Base-by-base conservation (phyloP, 208 protist species). In the Angomonas ambiguus region DNA sequence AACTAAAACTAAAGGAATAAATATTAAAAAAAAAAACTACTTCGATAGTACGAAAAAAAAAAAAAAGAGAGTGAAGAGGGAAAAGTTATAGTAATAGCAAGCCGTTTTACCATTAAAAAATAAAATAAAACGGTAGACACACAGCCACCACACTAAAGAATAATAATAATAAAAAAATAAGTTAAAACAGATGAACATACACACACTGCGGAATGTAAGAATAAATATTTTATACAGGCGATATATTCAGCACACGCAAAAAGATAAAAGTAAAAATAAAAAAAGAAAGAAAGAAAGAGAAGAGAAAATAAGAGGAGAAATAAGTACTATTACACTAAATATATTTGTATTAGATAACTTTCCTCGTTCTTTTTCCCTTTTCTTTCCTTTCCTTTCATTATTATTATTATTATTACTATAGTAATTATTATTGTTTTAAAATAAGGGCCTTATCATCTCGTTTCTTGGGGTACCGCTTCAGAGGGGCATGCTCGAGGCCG, bases 371-470 rank as follows among this genome's bases (percentile, higher is more conserved):
- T n/a, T 34, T 22, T 30, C 55, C 33, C 55, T 35, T 32, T 49
- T 49, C 6, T 62, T 48, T 65, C 60, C 1, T 57, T 41, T 55
- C 5, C 49, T 16, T 56, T 56, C 49, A 56, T n/a, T n/a, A 30
- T n/a, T 6, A 51, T 35, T 51, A 57, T 31, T 67, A 51, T 25
- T 58, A 57, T 42, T 33, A 58, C 3, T 67, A 25, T 34, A 35
- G 27, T 42, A 13, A 58, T 20, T 28, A 6, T 0, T 90, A 64
- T 92, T 94, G n/a, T n/a, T n/a, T n/a, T 49, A 89, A 61, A 22
- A 94, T 94, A 20, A 94, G 62, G 11, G 92, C 84, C 68, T 86
- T 91, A 41, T 88, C 86, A 55, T 87, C 81, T 25, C 74, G 74
- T 56, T 80, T 84, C 62, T 76, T 53, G n/a, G 49, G 42, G 20